Base-by-base conservation (phyloP, 768 basidiomycete genomes). In the Tephrocybe rancida region DNA sequence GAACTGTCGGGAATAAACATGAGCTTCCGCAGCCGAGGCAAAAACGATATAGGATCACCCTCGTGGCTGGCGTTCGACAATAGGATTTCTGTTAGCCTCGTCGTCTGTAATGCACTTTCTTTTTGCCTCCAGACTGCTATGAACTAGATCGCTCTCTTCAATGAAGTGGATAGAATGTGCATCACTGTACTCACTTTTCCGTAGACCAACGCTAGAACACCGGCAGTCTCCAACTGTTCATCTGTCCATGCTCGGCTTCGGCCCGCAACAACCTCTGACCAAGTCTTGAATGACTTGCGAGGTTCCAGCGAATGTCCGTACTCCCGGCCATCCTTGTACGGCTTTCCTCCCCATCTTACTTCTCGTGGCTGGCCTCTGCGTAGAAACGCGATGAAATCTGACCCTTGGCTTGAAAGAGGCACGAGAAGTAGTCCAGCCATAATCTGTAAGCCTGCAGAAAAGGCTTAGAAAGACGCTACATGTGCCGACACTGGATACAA, bases 121-220 rank as follows among this genome's bases (percentile, higher is more conserved):
- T 90, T 91, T 66, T 92, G 85, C 57, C 90, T 70, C 90, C 90
- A 92, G 6, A 91, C 90, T 62, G 88, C 87, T 57, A 92, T 91
- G 73, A 91, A 92, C 82, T 87, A 52, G 14, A 45, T 50, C 52
- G 19, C 35, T 13, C 30, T 48, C 19, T 25, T 44, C 19, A 25
- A 18, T 22, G 50, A 19, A 16, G 13, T 2, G 19, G 10, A 5
- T 18, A 10, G 7, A 8, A 18, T 11, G 26, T 25, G 7, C 19
- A 34, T 5, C 10, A 6, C 29, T 34, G 5, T 1, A 62, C 68
- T 14, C 44, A 82, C 84, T 76, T 87, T 87, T 35, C 87, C 86
- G 61, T 92, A 92, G 5, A 92, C 87, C 21, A 92, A 69, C 5
- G 88, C 85, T 14, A 92, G 70, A 10, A 92, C 88, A 32, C 86